A percentile compares a stretch with the other conserved stretches of the same genome.
phyloP scores from a whole-genome alignment of 441 rosid species.

The Euphorbia corollata region DNA sequence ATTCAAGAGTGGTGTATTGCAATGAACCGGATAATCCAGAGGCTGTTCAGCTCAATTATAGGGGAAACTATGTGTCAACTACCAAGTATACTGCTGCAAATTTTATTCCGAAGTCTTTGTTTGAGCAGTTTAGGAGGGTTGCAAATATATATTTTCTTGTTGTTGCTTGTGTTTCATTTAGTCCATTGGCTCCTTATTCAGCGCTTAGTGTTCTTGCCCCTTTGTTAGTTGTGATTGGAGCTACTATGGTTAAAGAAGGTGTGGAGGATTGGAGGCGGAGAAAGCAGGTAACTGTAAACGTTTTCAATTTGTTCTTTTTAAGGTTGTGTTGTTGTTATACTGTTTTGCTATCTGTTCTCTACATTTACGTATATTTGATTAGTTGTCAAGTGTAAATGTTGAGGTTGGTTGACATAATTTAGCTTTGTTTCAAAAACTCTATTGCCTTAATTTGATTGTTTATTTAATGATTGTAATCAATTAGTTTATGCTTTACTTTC shows the following conservation, averaged over 20 bases:
- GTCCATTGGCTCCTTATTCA: slow-evolving; percentile 71
- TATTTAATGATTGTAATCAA: neutral
- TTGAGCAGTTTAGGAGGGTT: slow-evolving; percentile 97
- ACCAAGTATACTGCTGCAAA: slow-evolving; percentile 78
- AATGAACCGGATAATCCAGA: slow-evolving; percentile 72
- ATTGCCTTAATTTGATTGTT: no score
- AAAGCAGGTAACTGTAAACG: slow-evolving; percentile 46
- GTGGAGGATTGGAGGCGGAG: slow-evolving; percentile 82
- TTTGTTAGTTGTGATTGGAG: slow-evolving; percentile 75
- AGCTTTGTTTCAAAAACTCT: neutral
- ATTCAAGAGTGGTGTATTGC: slow-evolving; percentile 80
- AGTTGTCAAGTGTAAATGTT: neutral
- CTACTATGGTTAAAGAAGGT: slow-evolving; percentile 82
- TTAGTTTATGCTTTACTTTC: neutral
- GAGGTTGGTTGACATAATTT: neutral
- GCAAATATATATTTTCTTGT: slow-evolving; percentile 81
- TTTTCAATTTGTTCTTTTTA: slow-evolving; percentile 6
- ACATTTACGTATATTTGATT: neutral
- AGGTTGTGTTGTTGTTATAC: neutral
- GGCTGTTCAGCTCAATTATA: slow-evolving; percentile 46
- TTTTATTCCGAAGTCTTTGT: slow-evolving; percentile 92
- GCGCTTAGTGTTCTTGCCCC: slow-evolving; percentile 70
- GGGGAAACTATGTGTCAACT: slow-evolving; percentile 68
- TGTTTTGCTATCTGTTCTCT: slow-evolving; percentile 1
- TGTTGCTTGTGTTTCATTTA: slow-evolving; percentile 65